phyloP scores from a whole-genome alignment of 352 stramenopile species.

The Sclerospora graminicola region DNA sequence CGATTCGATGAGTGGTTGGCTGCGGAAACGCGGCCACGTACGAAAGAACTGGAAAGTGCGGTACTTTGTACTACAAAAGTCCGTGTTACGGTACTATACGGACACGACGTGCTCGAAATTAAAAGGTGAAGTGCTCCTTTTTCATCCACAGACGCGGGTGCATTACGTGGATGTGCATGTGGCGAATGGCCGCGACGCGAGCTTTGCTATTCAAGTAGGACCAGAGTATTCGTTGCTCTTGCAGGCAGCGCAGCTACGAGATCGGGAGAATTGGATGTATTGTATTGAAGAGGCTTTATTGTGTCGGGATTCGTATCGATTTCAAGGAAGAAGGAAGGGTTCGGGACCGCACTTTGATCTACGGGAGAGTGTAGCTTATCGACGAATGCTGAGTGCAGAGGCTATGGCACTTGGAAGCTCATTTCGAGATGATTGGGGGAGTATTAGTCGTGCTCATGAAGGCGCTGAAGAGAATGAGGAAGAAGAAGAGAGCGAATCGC shows the following conservation, averaged over 20 bases:
- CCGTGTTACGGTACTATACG: slow-evolving; percentile 54
- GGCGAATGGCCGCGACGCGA: slow-evolving; percentile 35
- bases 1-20: slow-evolving; percentile 62
- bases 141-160: slow-evolving; percentile 52
- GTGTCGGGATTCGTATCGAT: slow-evolving; percentile 60
- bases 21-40: slow-evolving; percentile 54
- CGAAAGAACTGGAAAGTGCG: slow-evolving; percentile 73
- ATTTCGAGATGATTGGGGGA: slow-evolving; percentile 14
- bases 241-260: slow-evolving; percentile 39
- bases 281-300: slow-evolving; percentile 66
- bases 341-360: slow-evolving; percentile 30
- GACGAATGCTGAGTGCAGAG: slow-evolving; percentile 47
- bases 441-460: slow-evolving; percentile 21
- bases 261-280: slow-evolving; percentile 75
- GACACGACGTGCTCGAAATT: slow-evolving; percentile 40
- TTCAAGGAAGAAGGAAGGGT: slow-evolving; percentile 13
- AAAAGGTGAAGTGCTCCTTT: slow-evolving; percentile 69
- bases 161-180: slow-evolving; percentile 66
- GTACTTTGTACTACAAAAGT: slow-evolving; percentile 67
- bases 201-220: slow-evolving; percentile 53
- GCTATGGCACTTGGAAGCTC: slow-evolving; percentile 26
- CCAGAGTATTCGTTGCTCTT: slow-evolving; percentile 50
- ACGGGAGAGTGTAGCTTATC: slow-evolving; percentile 42
- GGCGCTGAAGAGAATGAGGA: slow-evolving; percentile 25
- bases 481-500: slow-evolving; percentile 22